Base-by-base conservation (phyloP, 495 filamentous ascomycete species). In the Tuber borchii region DNA sequence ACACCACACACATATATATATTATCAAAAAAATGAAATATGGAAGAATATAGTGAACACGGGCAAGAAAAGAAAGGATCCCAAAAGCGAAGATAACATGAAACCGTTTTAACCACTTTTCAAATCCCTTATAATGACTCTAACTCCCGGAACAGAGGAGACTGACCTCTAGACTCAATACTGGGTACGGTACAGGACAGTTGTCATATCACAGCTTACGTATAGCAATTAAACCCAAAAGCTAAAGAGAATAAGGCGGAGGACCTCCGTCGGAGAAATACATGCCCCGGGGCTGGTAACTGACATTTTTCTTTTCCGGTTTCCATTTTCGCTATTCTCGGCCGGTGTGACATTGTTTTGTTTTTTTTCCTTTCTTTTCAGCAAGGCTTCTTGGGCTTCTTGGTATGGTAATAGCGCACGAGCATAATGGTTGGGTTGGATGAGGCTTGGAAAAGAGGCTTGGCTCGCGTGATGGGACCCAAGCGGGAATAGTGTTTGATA, bases 91-190 rank as follows among this genome's bases (percentile, higher is more conserved):
- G 56, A 65, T 34, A 65, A 65, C 26, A 34, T 12, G 56, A 65
- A 65, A 65, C 56, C 56, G 5, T 65, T 65, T 65, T 65, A 65
- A 31, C 56, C 56, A 65, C 56, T 65, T 65, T 65, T 65, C 56
- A 65, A 34, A 65, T 65, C 56, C 56, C 56, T 34, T 65, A 65
- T 31, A 65, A 65, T 65, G 56, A 65, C 56, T 65, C 56, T 31
- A 65, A 65, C 56, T 65, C 31, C 26, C 56, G 0, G n/a, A 26
- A 65, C 14, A 31, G 56, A 65, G 2, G 51, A 65, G 26, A 65
- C 56, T 34, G 14, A 19, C 56, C 26, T 65, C 26, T 65, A 3
- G 56, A 34, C 56, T 65, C 56, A 34, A 65, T 17, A 3, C 56
- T 10, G 39, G 39, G 39, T 40, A 31, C 56, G 26, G 56, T 34